Percentiles rank a stretch among this genome's conserved stretches.
Evolutionary conservation across 306 rosid genomes (phyloP).

Genomic region (apple (Malus domestica)): DNA sequence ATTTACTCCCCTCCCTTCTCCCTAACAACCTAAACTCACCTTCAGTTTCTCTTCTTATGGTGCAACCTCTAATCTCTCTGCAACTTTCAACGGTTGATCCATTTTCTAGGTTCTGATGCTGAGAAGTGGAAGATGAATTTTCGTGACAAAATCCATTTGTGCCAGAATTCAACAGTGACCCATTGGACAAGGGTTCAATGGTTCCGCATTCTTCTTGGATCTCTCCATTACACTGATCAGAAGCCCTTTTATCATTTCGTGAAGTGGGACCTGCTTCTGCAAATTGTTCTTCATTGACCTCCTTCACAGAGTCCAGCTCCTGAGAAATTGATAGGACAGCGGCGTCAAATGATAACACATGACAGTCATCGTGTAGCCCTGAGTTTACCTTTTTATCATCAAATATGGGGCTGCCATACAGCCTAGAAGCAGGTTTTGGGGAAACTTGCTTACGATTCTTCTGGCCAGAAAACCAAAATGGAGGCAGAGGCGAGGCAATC

Average conservation of each 20-base stretch:
- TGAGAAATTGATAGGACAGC: conserved; percentile 83
- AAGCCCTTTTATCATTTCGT: conserved; percentile 28
- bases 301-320: conserved; percentile 68
- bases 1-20: conserved; percentile 65
- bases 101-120: conserved; percentile 39
- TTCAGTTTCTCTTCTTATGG: conserved; percentile 91
- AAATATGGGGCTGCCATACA: conserved; percentile 66
- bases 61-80: conserved; percentile 55
- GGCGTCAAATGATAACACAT: conserved; percentile 73
- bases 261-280: conserved; percentile 31
- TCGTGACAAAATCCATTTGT: conserved; percentile 30
- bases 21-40: conserved; percentile 83
- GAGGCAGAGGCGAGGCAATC: conserved; percentile 68
- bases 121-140: conserved; percentile 33
- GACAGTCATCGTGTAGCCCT: conserved; percentile 40
- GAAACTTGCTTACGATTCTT: conserved; percentile 49
- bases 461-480: conserved; percentile 56
- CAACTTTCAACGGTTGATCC: conserved; percentile 50
- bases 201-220: conserved; percentile 50
- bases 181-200: conserved; percentile 15
- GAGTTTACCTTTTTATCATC: conserved; percentile 46
- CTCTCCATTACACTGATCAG: conserved; percentile 32
- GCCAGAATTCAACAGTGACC: conserved; percentile 19
- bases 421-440: conserved; percentile 60
- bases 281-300: conserved; percentile 55